Evolutionary conservation across 2,329 filamentous ascomycete species (phyloP), one percentile per base, ranked within the genome.

Genomic region (Orbilia blumenaviensis): DNA sequence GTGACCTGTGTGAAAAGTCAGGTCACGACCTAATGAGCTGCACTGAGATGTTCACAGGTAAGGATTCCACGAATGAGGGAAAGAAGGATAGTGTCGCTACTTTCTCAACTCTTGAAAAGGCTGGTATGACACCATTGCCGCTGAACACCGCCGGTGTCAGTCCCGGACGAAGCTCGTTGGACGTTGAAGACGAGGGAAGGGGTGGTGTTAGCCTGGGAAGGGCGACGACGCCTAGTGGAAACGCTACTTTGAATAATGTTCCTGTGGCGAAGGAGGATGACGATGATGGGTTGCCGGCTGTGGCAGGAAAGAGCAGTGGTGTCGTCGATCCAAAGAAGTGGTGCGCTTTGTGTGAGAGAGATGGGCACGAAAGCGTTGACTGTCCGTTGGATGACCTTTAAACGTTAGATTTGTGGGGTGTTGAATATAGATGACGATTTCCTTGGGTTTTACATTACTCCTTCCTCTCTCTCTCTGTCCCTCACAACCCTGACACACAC

Each of bases 1-100:
- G 94, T 83, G 95, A 98, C 84, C 95, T 98, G 77, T 98, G 94
- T 84, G 94, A 97, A 84, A 92, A 92, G 34, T 87, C 89, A 52
- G 94, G 94, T 14, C 94, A 98, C 81, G 94, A 98, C 80, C 97
- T 98, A 76, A 86, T 98, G 68, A 96, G 92, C 21, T 98, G 94
- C 86, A 93, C 92, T 63, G 94, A 93, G 82, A 95, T 97, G 90
- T 94, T 92, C 82, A 89, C 87, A 1, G 60, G 71, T 27, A 78
- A 78, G 50, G 25, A 16, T 8, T 54, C 52, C 2, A 56, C 52
- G 2, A 62, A 66, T 29, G 78, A 78, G 3, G 77, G 52, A 42
- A 77, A 75, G 46, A 76, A 73, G 46, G 67, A 75, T 32, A 77
- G 63, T 23, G 50, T 78, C 5, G 76, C 69, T 8, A 68, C 77